Conservation (phyloP, 768 basidiomycete genomes). For the Dioszegia hungarica region DNA sequence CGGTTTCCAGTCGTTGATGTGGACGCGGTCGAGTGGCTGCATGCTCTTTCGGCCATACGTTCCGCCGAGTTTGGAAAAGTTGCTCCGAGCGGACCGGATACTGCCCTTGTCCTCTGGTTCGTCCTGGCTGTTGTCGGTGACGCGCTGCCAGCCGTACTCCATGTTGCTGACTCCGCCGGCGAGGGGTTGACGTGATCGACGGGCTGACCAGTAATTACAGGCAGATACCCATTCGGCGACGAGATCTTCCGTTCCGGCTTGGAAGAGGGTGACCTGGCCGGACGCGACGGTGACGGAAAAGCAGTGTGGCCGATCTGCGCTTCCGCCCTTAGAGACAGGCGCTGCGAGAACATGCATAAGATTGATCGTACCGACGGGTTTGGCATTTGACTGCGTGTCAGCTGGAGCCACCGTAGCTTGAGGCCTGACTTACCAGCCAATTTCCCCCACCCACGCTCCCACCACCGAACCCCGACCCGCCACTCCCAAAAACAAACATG, state of each 20-base stretch:
- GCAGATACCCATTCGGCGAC: constrained; percentile 98
- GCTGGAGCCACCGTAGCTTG: no score
- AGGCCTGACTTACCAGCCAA: constrained; percentile 75
- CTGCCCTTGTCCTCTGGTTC: constrained; percentile 56
- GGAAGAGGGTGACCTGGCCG: constrained; percentile 94
- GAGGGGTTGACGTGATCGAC: constrained; percentile 89
- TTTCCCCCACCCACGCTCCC: constrained; percentile 90
- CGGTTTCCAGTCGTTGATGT: constrained; percentile 90
- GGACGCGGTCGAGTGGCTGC: constrained; percentile 60
- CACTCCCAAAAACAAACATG: constrained; percentile 84
- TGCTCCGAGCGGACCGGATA: constrained; percentile 58
- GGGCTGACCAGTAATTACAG: constrained; percentile 98
- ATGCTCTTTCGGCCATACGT: constrained; percentile 25
- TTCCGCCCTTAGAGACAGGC: constrained; percentile 82
- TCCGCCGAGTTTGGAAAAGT: constrained; percentile 11
- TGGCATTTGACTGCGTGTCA: constrained; percentile 61
- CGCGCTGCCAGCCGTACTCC: constrained; percentile 96
- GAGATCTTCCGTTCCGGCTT: constrained; percentile 97
- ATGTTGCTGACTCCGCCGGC: constrained; percentile 96
- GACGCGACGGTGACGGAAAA: constrained; percentile 86
- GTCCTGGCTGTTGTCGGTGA: constrained; percentile 53
- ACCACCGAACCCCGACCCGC: constrained; percentile 40
- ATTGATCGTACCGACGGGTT: constrained; percentile 71
- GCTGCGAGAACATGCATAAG: constrained; percentile 86
- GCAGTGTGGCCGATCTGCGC: constrained; percentile 87